phyloP scores from a whole-genome alignment of 2,329 filamentous ascomycete genomes.

The Colletotrichum costaricense region DNA sequence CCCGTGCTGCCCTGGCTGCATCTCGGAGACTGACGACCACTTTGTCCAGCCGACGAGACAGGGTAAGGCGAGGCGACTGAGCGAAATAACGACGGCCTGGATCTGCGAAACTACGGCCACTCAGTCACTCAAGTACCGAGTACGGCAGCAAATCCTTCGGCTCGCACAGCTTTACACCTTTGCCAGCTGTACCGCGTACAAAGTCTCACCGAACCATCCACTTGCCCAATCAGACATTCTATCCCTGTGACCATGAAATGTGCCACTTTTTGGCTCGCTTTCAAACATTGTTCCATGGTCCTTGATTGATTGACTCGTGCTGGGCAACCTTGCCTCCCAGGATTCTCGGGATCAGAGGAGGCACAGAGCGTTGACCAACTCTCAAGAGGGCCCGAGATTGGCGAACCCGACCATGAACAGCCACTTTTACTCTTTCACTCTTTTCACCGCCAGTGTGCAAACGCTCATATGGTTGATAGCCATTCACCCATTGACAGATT shows the following conservation, averaged over 20 bases:
- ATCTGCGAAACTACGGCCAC: slow-evolving; percentile 16
- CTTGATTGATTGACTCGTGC: slow-evolving; percentile 31
- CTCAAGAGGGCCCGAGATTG: slow-evolving; percentile 18
- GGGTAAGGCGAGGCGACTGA: slow-evolving; percentile 19
- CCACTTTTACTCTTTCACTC: background rate
- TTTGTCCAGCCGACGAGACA: background rate
- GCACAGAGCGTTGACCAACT: slow-evolving; percentile 18
- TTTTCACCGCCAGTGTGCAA: background rate
- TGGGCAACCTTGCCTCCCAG: slow-evolving; percentile 10
- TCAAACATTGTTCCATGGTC: slow-evolving; percentile 16
- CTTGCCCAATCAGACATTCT: slow-evolving; percentile 23
- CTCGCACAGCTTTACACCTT: slow-evolving; percentile 8
- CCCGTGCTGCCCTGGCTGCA: slow-evolving; percentile 1
- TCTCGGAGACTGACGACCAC: slow-evolving; percentile 3
- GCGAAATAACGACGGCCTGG: slow-evolving; percentile 32
- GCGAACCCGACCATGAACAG: background rate
- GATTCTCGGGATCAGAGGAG: slow-evolving; percentile 1
- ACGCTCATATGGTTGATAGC: background rate
- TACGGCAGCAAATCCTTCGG: background rate
- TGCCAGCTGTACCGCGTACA: slow-evolving; percentile 15
- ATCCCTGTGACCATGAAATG: slow-evolving; percentile 25
- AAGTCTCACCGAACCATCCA: slow-evolving; percentile 26
- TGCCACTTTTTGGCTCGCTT: slow-evolving; percentile 23
- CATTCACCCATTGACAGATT: background rate
- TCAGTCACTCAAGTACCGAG: slow-evolving; percentile 12